Conservation (phyloP, 163 green algal genomes). For the Chloromonas sp. region DNA sequence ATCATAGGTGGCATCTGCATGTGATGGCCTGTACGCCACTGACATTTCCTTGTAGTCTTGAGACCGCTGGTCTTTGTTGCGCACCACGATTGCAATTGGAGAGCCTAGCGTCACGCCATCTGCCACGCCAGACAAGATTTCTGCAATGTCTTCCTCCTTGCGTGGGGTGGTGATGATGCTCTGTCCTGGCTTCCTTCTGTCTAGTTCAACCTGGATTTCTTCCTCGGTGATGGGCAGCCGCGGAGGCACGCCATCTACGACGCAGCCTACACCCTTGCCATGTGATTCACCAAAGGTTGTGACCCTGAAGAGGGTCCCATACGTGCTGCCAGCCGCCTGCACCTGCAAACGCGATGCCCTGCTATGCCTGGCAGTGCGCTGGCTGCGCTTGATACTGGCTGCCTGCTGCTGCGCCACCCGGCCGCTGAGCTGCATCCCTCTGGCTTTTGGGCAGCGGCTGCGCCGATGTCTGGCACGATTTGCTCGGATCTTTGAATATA, state of each 20-base stretch:
- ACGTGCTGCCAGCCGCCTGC: conserved; percentile 54
- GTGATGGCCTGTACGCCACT: conserved; percentile 89
- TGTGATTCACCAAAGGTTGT: conserved; percentile 94
- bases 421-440: too few species aligned
- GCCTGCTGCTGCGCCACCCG: too few species aligned
- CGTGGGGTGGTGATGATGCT: conserved; percentile 94
- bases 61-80: conserved; percentile 93
- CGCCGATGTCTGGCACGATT: too few species aligned
- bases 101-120: conserved; percentile 83
- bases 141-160: conserved; percentile 90
- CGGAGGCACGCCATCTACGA: conserved; percentile 94
- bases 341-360: background rate
- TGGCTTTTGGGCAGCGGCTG: too few species aligned
- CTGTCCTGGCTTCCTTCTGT: conserved; percentile 88
- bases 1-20: conserved; percentile 98
- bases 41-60: conserved; percentile 96
- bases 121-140: conserved; percentile 76
- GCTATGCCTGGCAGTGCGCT: too few species aligned
- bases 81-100: conserved; percentile 92
- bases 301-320: conserved; percentile 70
- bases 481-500: too few species aligned
- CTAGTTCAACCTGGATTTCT: conserved; percentile 86
- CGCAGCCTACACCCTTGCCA: conserved; percentile 90
- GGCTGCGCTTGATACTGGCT: too few species aligned
- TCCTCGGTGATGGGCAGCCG: conserved; percentile 79